Evolutionary conservation across 306 rosid species (phyloP).

Genomic region (Lathyrus sativus): DNA sequence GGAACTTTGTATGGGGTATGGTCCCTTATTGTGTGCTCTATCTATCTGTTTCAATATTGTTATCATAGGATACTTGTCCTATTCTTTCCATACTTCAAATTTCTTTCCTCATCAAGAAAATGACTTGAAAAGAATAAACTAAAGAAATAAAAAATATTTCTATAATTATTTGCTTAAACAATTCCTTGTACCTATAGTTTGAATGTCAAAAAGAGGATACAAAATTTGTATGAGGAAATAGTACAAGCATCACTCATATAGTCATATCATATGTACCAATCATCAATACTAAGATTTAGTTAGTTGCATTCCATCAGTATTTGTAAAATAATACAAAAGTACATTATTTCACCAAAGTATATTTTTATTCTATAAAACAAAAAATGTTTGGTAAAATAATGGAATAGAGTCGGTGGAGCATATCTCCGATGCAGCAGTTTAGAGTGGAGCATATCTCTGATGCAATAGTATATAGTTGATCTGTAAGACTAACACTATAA

Average conservation of each 20-base stretch:
- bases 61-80: constrained; percentile 44
- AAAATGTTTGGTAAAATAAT: too few relatives aligned
- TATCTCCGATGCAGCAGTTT: too few relatives aligned
- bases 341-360: neutral
- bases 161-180: constrained; percentile 25
- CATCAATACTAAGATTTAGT: neutral
- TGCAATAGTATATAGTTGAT: too few relatives aligned
- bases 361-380: too few relatives aligned
- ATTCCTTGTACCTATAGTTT: constrained; percentile 6
- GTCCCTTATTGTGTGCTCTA: constrained; percentile 40
- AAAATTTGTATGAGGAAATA: constrained; percentile 25
- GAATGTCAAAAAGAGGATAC: constrained; percentile 32
- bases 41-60: constrained; percentile 44
- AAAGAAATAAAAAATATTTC: neutral
- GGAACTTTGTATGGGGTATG: constrained; percentile 27
- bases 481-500: too few relatives aligned
- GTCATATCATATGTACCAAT: neutral
- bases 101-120: constrained; percentile 41
- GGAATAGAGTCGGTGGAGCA: too few relatives aligned
- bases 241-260: constrained; percentile 27
- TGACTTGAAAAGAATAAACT: constrained; percentile 41
- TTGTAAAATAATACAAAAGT: too few relatives aligned
- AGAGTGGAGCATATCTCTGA: too few relatives aligned
- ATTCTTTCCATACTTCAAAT: constrained; percentile 32
- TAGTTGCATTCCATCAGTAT: neutral